These are phyloP conservation scores for Mortierella sp. DNA, from an alignment of 371 early-diverging fungal genomes.

Conservation along the genomic window DNA sequence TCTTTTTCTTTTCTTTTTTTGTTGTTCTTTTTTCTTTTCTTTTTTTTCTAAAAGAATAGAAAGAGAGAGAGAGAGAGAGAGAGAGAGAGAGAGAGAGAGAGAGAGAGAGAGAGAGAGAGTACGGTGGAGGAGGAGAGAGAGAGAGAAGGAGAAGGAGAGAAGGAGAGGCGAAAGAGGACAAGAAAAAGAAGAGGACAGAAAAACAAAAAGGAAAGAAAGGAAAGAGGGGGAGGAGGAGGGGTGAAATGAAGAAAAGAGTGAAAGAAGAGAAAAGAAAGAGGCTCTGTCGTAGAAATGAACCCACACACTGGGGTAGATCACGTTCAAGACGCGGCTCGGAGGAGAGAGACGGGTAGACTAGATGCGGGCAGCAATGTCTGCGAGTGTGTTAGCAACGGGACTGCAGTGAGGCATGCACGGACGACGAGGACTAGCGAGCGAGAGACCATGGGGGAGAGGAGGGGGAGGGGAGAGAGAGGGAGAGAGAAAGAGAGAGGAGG, in stretches of 20 bases:
- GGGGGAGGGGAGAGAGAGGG: conserved; percentile 16
- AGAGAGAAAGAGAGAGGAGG: conserved; percentile 7
- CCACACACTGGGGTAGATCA: too few species aligned
- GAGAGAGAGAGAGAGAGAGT: background rate
- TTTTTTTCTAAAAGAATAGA: background rate
- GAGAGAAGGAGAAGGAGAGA: too few species aligned
- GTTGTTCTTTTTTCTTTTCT: background rate
- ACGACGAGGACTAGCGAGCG: background rate
- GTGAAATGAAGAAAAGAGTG: too few species aligned
- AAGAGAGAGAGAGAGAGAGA: background rate
- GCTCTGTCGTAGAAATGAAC: too few species aligned
- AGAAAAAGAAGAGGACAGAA: background rate
- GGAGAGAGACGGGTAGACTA: too few species aligned
- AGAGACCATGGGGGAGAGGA: background rate
- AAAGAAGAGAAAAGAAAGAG: too few species aligned
- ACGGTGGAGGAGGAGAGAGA: background rate
- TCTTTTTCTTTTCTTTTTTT: background rate
- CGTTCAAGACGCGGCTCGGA: too few species aligned
- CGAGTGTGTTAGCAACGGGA: too few species aligned
- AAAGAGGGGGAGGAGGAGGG: too few species aligned
- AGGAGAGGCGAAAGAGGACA: background rate
- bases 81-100: background rate
- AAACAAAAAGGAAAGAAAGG: background rate
- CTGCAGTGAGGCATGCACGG: background rate
- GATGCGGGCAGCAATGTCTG: too few species aligned